These are phyloP conservation scores for Choanephora cucurbitarum DNA, from an alignment of 371 early-diverging fungal species.

Conservation along the genomic window DNA sequence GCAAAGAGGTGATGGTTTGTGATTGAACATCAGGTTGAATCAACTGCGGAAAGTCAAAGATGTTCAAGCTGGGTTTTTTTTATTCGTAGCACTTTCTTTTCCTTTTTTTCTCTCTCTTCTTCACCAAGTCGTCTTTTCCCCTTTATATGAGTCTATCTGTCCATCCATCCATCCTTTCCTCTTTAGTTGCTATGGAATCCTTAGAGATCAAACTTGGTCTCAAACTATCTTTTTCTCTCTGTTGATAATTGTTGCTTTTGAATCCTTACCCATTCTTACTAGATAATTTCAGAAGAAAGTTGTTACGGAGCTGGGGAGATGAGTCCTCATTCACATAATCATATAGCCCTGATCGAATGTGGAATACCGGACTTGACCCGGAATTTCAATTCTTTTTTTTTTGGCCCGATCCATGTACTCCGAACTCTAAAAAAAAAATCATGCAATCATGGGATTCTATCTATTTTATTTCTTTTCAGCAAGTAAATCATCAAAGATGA, in stretches of 20 bases:
- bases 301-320: slow-evolving; percentile 4
- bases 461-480: slow-evolving; percentile 17
- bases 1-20: no score
- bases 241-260: background rate
- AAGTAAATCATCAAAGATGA: slow-evolving; percentile 44
- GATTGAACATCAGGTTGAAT: no score
- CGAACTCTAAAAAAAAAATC: no score
- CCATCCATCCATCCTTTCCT: no score
- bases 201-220: no score
- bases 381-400: background rate
- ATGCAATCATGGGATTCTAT: background rate
- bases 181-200: no score
- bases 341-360: background rate
- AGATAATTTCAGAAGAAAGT: slow-evolving; percentile 32
- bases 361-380: background rate
- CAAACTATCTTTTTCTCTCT: no score
- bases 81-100: no score
- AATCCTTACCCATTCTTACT: slow-evolving; percentile 26
- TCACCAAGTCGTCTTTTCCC: no score
- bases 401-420: background rate
- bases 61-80: no score
- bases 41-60: no score
- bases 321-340: slow-evolving; percentile 9
- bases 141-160: slow-evolving; percentile 2
- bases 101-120: no score